Base-by-base conservation (phyloP, 2,329 filamentous ascomycete genomes). In the Ophiostoma sp. region DNA sequence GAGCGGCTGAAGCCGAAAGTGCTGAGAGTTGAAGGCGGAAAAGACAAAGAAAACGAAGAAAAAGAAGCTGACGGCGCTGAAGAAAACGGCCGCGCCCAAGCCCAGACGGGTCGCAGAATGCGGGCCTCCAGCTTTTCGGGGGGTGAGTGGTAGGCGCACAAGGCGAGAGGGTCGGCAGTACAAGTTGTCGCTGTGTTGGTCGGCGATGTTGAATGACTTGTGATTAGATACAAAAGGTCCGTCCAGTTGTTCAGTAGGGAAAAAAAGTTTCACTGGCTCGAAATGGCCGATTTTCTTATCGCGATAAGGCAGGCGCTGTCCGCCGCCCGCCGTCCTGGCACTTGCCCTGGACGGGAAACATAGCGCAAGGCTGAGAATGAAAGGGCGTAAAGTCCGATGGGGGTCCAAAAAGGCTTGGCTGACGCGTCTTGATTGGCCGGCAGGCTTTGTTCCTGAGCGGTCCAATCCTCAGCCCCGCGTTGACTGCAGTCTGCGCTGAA, bases 361-460 rank as follows among this genome's bases (percentile, higher is more conserved):
- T 75, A 76, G 75, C 61, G 63, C 73, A 70, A 76, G 75, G 75
- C 75, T 76, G 75, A 75, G 39, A 45, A 52, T 3, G 3, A 7
- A 8, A 8, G 17, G 36, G 31, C 31, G n/a, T 15, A 66, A 64
- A 66, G 4, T 15, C 61, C 36, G 61, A 42, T 19, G 55, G 28
- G 28, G 28, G 4, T 31, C 39, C 39, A 15, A 9, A 52, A 33
- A 33, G 11, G 9, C 36, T 57, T 50, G 39, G 36, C 69, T 15
- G 57, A 3, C 45, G 45, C 61, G 45, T 22, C 6, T 1, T 72
- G 63, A 72, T 72, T 69, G 71, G 71, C 42, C 28, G 8, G 17
- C 19, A 9, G 28, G 22, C n/a, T 19, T 55, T 6, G 8, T 3
- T 2, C n/a, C 36, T 61, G 36, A 15, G 36, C 11, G n/a, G n/a